Evolutionary conservation across 306 rosid genomes (phyloP), one percentile per base, ranked within the genome.

Genomic region (Corylus americana): DNA sequence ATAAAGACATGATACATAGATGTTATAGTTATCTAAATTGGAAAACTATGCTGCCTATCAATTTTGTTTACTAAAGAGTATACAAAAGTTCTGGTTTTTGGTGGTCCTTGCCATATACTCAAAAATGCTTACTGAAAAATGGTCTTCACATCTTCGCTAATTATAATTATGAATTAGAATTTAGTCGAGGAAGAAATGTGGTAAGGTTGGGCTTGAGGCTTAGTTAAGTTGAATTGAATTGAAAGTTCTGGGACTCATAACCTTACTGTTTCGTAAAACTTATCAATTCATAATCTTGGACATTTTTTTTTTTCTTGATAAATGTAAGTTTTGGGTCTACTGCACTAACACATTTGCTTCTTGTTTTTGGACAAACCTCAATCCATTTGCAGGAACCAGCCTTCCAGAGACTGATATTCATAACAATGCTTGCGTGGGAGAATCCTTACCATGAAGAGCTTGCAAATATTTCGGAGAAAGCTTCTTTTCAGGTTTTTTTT

Each of bases 351-450:
- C 8, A 55, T 79, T 75, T 81, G 76, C 64, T 73, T 70, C 35
- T 74, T 87, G 67, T 66, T 79, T 57, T 83, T 79, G 75, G 70
- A 75, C 47, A 58, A 50, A 31, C 81, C 53, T 75, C 85, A 77
- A 68, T 48, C 16, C 70, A 35, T 77, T 54, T 57, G 55, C 82
- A 95, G 99, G 99, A 95, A 79, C 99, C 97, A 78, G 87, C 99
- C 58, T 95, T 95, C 79, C 98, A 95, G 83, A 89, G 91, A 87
- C 83, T 95, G 74, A 78, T 95, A 73, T 95, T 92, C 86, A 85
- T 95, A 83, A 93, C 98, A 79, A 92, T 92, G 98, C 86, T 92
- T 81, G 98, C 97, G 29, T 95, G 98, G 98, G 98, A 90, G 83
- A 88, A 90, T 78, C 98, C 98, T 62, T 93, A 95, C 82, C 77